A percentile compares a stretch with the other conserved stretches of the same genome.
phyloP scores from a whole-genome alignment of 2,329 filamentous ascomycete species.

The Trichophyton equinum region DNA sequence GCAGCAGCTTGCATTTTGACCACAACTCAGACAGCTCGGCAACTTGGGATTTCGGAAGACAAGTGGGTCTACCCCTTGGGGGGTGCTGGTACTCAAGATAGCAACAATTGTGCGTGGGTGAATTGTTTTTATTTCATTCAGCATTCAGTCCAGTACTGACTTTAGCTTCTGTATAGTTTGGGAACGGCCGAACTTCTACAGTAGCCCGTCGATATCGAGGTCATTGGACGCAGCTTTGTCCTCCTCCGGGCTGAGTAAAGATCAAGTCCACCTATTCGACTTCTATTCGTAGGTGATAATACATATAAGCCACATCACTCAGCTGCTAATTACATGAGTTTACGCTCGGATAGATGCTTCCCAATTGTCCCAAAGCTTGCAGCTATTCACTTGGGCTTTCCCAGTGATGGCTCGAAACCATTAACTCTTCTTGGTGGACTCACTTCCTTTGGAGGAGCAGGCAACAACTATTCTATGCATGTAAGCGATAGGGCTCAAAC shows the following conservation, averaged over 20 bases:
- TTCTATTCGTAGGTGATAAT: constrained; percentile 45
- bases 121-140: neutral
- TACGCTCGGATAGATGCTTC: constrained; percentile 42
- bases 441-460: constrained; percentile 57
- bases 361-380: constrained; percentile 58
- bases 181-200: constrained; percentile 47
- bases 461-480: constrained; percentile 61
- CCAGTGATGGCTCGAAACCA: constrained; percentile 35
- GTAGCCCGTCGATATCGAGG: constrained; percentile 45
- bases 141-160: neutral
- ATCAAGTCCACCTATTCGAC: constrained; percentile 49
- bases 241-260: constrained; percentile 34
- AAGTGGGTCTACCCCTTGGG: constrained; percentile 54
- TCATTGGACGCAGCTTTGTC: constrained; percentile 45
- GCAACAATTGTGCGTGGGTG: constrained; percentile 37
- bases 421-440: constrained; percentile 53
- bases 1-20: constrained; percentile 50
- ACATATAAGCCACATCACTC: too few species aligned
- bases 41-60: constrained; percentile 42
- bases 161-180: constrained; percentile 38
- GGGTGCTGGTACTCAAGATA: constrained; percentile 50
- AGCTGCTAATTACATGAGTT: neutral
- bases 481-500: constrained; percentile 24
- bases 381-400: constrained; percentile 45
- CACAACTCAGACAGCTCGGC: constrained; percentile 41